Base-by-base conservation (phyloP, 2,329 filamentous ascomycete species). In the Tothia fuscella region DNA sequence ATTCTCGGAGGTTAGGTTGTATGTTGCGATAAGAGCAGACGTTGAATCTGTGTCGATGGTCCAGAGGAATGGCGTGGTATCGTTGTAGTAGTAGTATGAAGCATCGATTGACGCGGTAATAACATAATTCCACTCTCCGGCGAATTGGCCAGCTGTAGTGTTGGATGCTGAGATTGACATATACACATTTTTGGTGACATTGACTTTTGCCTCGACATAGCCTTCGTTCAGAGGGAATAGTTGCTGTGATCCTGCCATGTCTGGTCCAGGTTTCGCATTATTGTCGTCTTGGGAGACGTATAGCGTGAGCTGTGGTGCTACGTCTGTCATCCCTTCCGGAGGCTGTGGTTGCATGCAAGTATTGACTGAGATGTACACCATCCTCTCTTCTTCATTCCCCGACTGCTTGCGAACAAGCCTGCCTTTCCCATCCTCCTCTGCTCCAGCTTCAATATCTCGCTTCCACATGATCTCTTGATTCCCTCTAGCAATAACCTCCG, bases 41-140 rank as follows among this genome's bases (percentile, higher is more conserved):
- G 71, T 72, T 32, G 76, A 79, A 58, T 96, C 91, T 19, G 84
- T 86, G 54, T 96, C 91, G 40, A 95, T 76, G 62, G 88, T 82
- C 51, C 78, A 74, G 6, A 95, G 67, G 48, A 80, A 73, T 0
- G 74, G 65, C 16, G 66, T 56, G 1, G 58, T 53, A 46, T 70
- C 62, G 10, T 64, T 57, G 47, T 70, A 61, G 49, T 76, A 65
- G 51, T 75, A 83, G 56, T 84, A 95, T 46, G 72, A 82, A 1
- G 66, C 72, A 51, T 93, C 81, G n/a, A 80, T 77, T 2, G 88
- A 95, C 4, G 76, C 82, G 1, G 85, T 86, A 17, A 98, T 64
- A 52, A 93, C 71, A 50, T 88, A 88, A 46, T 79, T 82, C 68
- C 86, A 98, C 4, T 67, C 66, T 2, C 80, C 82, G 1, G 66